phyloP scores from a whole-genome alignment of 345 rosid genomes.

The Pistacia vera region DNA sequence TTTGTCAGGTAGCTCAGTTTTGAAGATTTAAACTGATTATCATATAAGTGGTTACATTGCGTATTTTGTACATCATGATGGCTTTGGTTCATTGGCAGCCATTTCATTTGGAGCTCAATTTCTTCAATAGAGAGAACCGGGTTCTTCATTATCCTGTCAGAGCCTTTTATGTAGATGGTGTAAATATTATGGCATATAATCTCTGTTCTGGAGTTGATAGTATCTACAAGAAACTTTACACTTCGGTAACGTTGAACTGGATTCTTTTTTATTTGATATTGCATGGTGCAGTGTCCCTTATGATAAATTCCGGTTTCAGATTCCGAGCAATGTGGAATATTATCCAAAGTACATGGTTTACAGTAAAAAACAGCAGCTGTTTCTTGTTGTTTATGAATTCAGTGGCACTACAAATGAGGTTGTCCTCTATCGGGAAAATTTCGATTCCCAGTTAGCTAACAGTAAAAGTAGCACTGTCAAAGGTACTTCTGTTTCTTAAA shows the following conservation, averaged over 20 bases:
- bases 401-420: constrained; percentile 84
- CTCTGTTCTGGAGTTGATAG: constrained; percentile 82
- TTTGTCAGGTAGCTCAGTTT: constrained; percentile 65
- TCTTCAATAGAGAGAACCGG: constrained; percentile 89
- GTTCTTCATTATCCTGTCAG: constrained; percentile 95
- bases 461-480: constrained; percentile 78
- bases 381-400: constrained; percentile 86
- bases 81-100: constrained; percentile 62
- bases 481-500: constrained; percentile 48
- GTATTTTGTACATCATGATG: constrained; percentile 31
- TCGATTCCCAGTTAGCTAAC: constrained; percentile 61
- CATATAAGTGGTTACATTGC: constrained; percentile 13
- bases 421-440: constrained; percentile 91
- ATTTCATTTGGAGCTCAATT: constrained; percentile 95
- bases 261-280: constrained; percentile 9
- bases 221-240: constrained; percentile 81
- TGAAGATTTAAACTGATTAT: constrained; percentile 18
- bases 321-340: constrained; percentile 81
- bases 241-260: constrained; percentile 56
- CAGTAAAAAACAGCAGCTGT: constrained; percentile 72
- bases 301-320: constrained; percentile 47
- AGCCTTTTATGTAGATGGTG: constrained; percentile 85
- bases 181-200: constrained; percentile 86
- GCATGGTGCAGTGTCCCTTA: constrained; percentile 11
- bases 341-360: constrained; percentile 72